Percentiles rank a stretch among this genome's conserved stretches.
Conservation (phyloP, 2,329 filamentous ascomycete species). For the Zarea fungicola region DNA sequence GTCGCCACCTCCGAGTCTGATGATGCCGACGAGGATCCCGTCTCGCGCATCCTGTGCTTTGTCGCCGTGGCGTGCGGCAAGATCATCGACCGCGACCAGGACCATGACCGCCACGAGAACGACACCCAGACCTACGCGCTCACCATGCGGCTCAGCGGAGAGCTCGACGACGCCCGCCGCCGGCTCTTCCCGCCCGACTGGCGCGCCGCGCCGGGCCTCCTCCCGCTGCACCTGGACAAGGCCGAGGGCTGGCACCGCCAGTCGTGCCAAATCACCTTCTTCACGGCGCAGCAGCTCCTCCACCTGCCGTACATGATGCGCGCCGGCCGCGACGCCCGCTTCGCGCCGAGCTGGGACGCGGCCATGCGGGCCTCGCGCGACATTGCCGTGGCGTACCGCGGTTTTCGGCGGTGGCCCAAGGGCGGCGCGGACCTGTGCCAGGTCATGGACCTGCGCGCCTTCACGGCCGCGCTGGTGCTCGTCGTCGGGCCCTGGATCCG, state of each 20-base stretch:
- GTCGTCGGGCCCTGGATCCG: slow-evolving; percentile 33
- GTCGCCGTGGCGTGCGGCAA: not conserved
- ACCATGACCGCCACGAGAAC: not conserved
- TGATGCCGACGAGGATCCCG: not conserved
- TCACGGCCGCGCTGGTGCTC: slow-evolving; percentile 40
- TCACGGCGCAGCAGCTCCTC: slow-evolving; percentile 32
- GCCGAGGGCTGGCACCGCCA: slow-evolving; percentile 25
- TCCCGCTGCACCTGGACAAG: slow-evolving; percentile 20
- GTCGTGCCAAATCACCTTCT: slow-evolving; percentile 33
- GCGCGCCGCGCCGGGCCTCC: slow-evolving; percentile 11
- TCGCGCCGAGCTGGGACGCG: slow-evolving; percentile 31
- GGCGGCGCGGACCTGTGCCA: slow-evolving; percentile 31
- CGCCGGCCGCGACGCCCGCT: slow-evolving; percentile 28
- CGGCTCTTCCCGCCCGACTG: slow-evolving; percentile 6
- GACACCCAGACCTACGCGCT: not conserved
- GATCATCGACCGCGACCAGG: slow-evolving; percentile 12
- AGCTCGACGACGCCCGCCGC: not conserved
- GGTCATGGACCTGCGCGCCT: slow-evolving; percentile 42
- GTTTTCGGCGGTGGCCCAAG: slow-evolving; percentile 20
- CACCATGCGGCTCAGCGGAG: slow-evolving; percentile 1
- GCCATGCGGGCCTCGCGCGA: slow-evolving; percentile 37
- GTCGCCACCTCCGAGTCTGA: no score
- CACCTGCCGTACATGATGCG: slow-evolving; percentile 44
- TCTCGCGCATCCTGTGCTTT: not conserved
- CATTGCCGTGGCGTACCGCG: slow-evolving; percentile 31